Percentiles rank a stretch among this genome's conserved stretches.
These are phyloP conservation scores for Cyclostephanos invisitatus DNA, from an alignment of 108 stramenopile genomes.

Conservation along the genomic window DNA sequence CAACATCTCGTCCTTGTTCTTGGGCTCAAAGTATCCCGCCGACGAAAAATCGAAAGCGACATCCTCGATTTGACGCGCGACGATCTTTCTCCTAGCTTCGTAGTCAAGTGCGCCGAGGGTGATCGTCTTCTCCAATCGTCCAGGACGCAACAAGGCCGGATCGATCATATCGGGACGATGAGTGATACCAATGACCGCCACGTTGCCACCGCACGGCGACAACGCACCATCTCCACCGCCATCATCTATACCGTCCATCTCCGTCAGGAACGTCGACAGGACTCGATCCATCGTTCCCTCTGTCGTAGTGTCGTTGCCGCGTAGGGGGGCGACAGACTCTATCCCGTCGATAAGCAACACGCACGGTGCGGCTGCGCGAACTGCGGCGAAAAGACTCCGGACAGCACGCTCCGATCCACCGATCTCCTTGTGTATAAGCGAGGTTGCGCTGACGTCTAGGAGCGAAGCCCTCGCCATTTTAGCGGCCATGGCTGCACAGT, in stretches of 20 bases:
- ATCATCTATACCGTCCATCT: constrained; percentile 79
- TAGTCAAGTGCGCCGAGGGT: constrained; percentile 53
- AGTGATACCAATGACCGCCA: constrained; percentile 82
- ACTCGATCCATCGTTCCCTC: constrained; percentile 90
- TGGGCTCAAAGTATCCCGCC: constrained; percentile 32
- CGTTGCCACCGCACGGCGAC: constrained; percentile 17
- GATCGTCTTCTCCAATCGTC: constrained; percentile 67
- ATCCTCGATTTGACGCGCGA: constrained; percentile 37
- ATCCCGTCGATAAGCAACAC: constrained; percentile 85
- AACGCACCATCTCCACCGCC: background rate
- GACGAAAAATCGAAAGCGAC: constrained; percentile 41
- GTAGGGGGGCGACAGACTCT: constrained; percentile 74
- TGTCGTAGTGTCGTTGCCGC: constrained; percentile 84
- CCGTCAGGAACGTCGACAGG: constrained; percentile 77
- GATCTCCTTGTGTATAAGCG: constrained; percentile 86
- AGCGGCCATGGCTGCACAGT: constrained; percentile 65
- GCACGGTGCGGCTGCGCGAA: constrained; percentile 79
- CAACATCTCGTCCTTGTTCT: constrained; percentile 42
- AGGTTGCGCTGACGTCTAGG: constrained; percentile 83
- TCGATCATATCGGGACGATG: constrained; percentile 67
- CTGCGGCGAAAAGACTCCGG: constrained; percentile 59
- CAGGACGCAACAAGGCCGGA: constrained; percentile 78
- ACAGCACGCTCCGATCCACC: constrained; percentile 81
- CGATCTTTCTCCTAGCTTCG: constrained; percentile 58
- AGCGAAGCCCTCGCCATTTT: constrained; percentile 60